A percentile compares a stretch with the other conserved stretches of the same genome.
Conservation (phyloP, 106 monocot species). For the Agapanthus africanus region DNA sequence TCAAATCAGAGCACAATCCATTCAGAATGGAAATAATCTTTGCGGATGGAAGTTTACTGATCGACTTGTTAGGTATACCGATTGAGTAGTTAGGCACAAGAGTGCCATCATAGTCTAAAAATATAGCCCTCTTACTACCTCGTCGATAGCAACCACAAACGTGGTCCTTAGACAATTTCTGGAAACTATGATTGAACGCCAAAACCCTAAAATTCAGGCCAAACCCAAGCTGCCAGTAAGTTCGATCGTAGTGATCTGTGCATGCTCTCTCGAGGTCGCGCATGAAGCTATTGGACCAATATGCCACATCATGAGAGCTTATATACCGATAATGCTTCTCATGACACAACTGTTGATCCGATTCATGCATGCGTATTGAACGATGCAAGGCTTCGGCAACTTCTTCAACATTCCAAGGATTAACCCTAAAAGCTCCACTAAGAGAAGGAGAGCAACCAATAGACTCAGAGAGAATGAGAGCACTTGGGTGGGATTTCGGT, state of each 20-base stretch:
- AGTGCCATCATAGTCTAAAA: slow-evolving; percentile 57
- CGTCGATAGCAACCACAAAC: slow-evolving; percentile 27
- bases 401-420: slow-evolving; percentile 50
- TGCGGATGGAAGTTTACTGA: slow-evolving; percentile 25
- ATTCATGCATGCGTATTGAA: slow-evolving; percentile 20
- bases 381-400: slow-evolving; percentile 38
- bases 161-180: slow-evolving; percentile 24
- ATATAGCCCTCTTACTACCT: slow-evolving; percentile 30
- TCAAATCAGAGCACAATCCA: slow-evolving; percentile 29
- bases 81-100: slow-evolving; percentile 28
- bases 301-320: slow-evolving; percentile 47
- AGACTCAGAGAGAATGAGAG: slow-evolving; percentile 53
- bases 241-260: slow-evolving; percentile 39
- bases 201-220: slow-evolving; percentile 51
- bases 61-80: slow-evolving; percentile 21
- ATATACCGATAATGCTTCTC: slow-evolving; percentile 63
- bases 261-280: slow-evolving; percentile 48
- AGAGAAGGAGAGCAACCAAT: slow-evolving; percentile 61
- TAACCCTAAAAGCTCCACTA: slow-evolving; percentile 52
- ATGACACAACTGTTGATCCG: slow-evolving; percentile 46
- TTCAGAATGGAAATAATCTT: slow-evolving; percentile 29
- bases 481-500: slow-evolving; percentile 25
- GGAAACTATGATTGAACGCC: slow-evolving; percentile 39
- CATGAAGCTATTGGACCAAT: slow-evolving; percentile 47
- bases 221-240: slow-evolving; percentile 47